Percentiles rank a stretch among this genome's conserved stretches.
These are phyloP conservation scores for Ceratocystiopsis brevicomis DNA, from an alignment of 2,329 filamentous ascomycete genomes.

Conservation along the genomic window DNA sequence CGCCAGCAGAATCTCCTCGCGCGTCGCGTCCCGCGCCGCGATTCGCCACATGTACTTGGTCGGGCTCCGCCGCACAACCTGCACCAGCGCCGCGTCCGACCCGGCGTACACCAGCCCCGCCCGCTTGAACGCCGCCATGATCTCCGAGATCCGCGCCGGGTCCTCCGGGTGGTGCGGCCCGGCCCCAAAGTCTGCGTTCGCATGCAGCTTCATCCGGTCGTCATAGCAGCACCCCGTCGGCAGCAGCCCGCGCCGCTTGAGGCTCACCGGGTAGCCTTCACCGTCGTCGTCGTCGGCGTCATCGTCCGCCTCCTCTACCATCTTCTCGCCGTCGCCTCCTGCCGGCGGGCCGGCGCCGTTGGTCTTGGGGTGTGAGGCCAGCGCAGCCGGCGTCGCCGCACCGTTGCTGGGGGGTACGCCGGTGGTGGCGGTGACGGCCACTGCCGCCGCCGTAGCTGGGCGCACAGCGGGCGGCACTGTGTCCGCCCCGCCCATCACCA, in stretches of 20 bases:
- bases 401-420: no score
- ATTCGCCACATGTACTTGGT: conserved; percentile 59
- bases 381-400: not conserved
- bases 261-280: conserved; percentile 15
- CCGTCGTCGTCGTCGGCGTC: conserved; percentile 21
- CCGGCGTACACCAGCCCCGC: conserved; percentile 57
- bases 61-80: conserved; percentile 32
- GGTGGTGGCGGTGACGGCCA: no score
- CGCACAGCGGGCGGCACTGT: no score
- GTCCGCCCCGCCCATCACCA: conserved; percentile 10
- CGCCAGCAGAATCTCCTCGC: conserved; percentile 61
- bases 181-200: conserved; percentile 57
- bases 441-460: no score
- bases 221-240: conserved; percentile 77
- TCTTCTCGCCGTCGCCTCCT: no score
- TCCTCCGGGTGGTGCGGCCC: conserved; percentile 85
- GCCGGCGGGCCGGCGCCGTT: no score
- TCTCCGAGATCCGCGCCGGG: conserved; percentile 76
- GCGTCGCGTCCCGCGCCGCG: conserved; percentile 54
- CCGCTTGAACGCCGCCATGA: conserved; percentile 73
- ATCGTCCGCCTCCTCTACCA: not conserved
- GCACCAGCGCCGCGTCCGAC: conserved; percentile 31
- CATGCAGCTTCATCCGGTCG: conserved; percentile 86
- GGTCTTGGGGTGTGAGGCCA: not conserved
- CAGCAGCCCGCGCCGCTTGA: conserved; percentile 30